phyloP scores from a whole-genome alignment of 139 green algal species.

The Haematococcus lacustris region DNA sequence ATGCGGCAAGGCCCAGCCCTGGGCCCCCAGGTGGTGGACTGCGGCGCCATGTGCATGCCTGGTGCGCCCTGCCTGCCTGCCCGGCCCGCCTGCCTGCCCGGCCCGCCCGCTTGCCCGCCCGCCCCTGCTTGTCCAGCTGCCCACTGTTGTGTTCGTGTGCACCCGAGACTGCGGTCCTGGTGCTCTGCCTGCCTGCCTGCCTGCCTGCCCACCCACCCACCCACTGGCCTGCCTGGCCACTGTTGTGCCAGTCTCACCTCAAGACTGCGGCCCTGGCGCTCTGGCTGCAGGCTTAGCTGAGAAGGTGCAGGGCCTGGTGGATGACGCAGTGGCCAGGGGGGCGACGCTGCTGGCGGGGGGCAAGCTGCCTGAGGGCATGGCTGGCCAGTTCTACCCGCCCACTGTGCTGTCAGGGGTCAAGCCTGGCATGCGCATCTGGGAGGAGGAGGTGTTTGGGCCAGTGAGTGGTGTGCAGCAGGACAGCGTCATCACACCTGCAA shows the following conservation, averaged over 20 bases:
- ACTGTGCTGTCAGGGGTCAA: slow-evolving; percentile 80
- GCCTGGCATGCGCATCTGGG: slow-evolving; percentile 81
- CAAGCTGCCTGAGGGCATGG: slow-evolving; percentile 20
- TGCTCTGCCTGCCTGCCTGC: no score
- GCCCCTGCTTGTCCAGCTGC: no score
- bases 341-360: slow-evolving; percentile 73
- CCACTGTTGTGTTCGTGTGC: no score
- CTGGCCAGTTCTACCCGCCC: slow-evolving; percentile 90
- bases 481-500: neutral
- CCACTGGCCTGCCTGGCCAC: no score
- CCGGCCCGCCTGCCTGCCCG: no score
- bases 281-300: slow-evolving; percentile 64
- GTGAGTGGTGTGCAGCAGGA: slow-evolving; percentile 47
- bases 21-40: slow-evolving; percentile 57
- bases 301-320: slow-evolving; percentile 79
- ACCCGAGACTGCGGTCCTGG: no score
- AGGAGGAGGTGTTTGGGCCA: slow-evolving; percentile 93
- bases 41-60: slow-evolving; percentile 92
- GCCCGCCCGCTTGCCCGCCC: no score
- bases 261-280: no score
- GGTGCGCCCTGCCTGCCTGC: slow-evolving; percentile 22
- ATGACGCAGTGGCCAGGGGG: slow-evolving; percentile 81
- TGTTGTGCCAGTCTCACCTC: no score
- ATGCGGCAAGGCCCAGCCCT: slow-evolving; percentile 46
- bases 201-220: no score